Percentiles rank a stretch among this genome's conserved stretches.
These are phyloP conservation scores for Pyropia yezoensis DNA, from an alignment of 23 red algal genomes.

Conservation along the genomic window DNA sequence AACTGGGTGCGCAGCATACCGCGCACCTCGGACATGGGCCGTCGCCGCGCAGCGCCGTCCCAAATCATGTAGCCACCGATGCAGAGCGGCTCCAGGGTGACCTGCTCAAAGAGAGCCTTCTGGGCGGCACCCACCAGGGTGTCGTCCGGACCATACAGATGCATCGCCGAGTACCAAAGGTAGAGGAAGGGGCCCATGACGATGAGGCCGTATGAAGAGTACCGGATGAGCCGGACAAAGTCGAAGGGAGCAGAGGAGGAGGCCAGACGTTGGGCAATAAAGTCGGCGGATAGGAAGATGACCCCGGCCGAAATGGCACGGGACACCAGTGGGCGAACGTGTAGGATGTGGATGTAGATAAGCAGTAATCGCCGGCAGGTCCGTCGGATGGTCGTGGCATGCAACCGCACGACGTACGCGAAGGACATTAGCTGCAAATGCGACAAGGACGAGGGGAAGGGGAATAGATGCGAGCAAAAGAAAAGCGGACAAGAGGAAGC, in stretches of 20 bases:
- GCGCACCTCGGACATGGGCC: neutral
- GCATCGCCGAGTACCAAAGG: constrained; percentile 65
- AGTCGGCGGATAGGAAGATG: constrained; percentile 63
- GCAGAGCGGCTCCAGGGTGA: constrained; percentile 57
- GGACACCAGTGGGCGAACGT: constrained; percentile 41
- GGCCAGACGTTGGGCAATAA: constrained; percentile 32
- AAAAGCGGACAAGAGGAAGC: no score
- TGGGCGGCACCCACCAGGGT: constrained; percentile 30
- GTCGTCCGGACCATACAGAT: constrained; percentile 44
- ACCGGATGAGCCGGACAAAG: constrained; percentile 35
- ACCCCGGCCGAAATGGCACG: constrained; percentile 42
- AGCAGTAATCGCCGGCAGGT: constrained; percentile 24
- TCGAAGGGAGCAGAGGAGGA: constrained; percentile 17
- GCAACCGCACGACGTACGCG: no score
- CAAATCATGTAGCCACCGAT: constrained; percentile 51
- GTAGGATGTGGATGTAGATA: constrained; percentile 44
- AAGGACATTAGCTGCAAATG: no score
- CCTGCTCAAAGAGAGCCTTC: constrained; percentile 58
- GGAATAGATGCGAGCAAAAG: no score
- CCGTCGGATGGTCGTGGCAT: constrained; percentile 8
- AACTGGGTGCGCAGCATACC: constrained; percentile 16
- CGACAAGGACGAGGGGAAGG: no score
- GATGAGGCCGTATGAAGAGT: constrained; percentile 49
- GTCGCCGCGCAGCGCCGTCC: constrained; percentile 35
- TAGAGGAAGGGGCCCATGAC: constrained; percentile 63